Percentiles rank a stretch among this genome's conserved stretches.
phyloP scores from a whole-genome alignment of 805 yeast species.

The Spathaspora sp. region DNA sequence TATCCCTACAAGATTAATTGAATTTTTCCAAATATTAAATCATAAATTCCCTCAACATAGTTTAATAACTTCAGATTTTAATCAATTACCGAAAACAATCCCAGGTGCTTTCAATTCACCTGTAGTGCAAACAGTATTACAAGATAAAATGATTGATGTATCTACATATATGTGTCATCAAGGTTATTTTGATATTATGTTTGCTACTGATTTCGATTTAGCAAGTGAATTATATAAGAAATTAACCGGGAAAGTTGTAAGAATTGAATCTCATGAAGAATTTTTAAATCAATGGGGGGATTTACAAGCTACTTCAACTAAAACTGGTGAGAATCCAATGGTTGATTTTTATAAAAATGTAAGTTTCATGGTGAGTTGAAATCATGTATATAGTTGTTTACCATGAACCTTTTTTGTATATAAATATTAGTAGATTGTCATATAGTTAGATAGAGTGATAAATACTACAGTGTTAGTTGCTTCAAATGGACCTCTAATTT shows the following conservation, averaged over 20 bases:
- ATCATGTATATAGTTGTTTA: not conserved
- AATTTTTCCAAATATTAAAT: slow-evolving; percentile 60
- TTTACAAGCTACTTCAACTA: slow-evolving; percentile 59
- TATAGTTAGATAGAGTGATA: not conserved
- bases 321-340: slow-evolving; percentile 83
- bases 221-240: slow-evolving; percentile 59
- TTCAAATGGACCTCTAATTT: too few relatives aligned
- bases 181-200: slow-evolving; percentile 84
- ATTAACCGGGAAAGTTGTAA: slow-evolving; percentile 58
- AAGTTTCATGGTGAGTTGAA: slow-evolving; percentile 48
- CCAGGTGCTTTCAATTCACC: slow-evolving; percentile 65
- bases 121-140: slow-evolving; percentile 73
- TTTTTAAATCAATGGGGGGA: slow-evolving; percentile 74
- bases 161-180: slow-evolving; percentile 79
- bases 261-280: slow-evolving; percentile 55
- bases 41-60: slow-evolving; percentile 73
- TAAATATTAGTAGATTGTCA: not conserved
- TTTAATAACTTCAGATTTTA: slow-evolving; percentile 70
- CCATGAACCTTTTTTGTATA: not conserved
- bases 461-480: too few relatives aligned
- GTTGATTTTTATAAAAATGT: slow-evolving; percentile 73
- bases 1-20: slow-evolving; percentile 72
- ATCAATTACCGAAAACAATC: slow-evolving; percentile 41
- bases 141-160: slow-evolving; percentile 64
- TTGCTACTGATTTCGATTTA: slow-evolving; percentile 72